Base-by-base conservation (phyloP, 202 grass and related monocot species). In the Dendrocalamus latiflorus region DNA sequence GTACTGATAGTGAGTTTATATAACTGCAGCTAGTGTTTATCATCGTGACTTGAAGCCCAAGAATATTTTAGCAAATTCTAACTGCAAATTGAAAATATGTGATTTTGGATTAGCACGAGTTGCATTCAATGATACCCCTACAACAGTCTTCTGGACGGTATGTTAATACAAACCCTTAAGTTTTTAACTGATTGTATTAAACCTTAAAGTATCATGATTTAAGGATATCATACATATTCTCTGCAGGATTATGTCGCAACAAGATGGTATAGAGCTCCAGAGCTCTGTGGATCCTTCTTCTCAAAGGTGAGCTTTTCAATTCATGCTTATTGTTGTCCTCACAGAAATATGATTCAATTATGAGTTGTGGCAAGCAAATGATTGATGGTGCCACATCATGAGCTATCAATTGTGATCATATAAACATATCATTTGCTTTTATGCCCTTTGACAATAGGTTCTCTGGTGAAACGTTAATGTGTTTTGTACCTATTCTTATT, bases 191-290 rank as follows among this genome's bases (percentile, higher is more conserved):
- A 51, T 83, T 83, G 9, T 0, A 39, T 70, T 61, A 38, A 72
- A 78, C 0, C 30, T 75, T 61, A 38, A 72, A 78, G 34, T 71
- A 26, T 41, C 15, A 79, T 26, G 47, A 54, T 65, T 74, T 63
- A 67, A 60, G 26, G 42, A 70, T 33, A 43, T 57, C 13, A 79
- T 70, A 56, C 77, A 11, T 79, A 70, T 76, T 9, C 77, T 17
- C n/a, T 85, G 83, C 85, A 98, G 96, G 96, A 98, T 92, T 98
- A 98, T 92, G 96, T 98, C 22, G 96, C 96, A 62, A 98, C 96
- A 73, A 94, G 96, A 83, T 98, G 95, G 95, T 98, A 98, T 82
- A 93, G 95, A 87, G 95, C 95, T 89, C 95, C 95, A 54, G 95
- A 98, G 80, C 89, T 98, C 76, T 98, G 96, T 81, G 96, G 96